Evolutionary conservation across 805 yeast genomes (phyloP).

Genomic region (Yarrowia sp.): DNA sequence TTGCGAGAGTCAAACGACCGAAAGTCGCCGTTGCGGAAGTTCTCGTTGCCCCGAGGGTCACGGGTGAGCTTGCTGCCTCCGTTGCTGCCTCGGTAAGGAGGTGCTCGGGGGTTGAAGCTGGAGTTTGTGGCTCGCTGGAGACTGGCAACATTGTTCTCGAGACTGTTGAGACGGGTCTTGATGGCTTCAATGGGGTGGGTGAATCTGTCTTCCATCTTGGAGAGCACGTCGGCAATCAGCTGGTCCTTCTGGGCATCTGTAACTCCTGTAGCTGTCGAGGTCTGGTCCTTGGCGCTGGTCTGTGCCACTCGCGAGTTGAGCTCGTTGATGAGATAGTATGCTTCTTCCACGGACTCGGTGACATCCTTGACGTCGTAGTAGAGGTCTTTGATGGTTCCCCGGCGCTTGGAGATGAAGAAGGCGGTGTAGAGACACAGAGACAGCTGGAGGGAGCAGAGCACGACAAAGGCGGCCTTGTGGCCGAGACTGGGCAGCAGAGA

Average conservation of each 20-base stretch:
- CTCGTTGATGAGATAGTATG: constrained; percentile 28
- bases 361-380: constrained; percentile 24
- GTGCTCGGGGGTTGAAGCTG: constrained; percentile 26
- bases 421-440: constrained; percentile 26
- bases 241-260: constrained; percentile 32
- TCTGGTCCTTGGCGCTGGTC: background rate
- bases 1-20: constrained; percentile 10
- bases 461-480: constrained; percentile 14
- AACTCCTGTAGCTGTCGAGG: background rate
- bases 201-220: constrained; percentile 19
- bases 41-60: constrained; percentile 13
- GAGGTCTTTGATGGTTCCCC: constrained; percentile 16
- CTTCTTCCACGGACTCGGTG: constrained; percentile 29
- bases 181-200: constrained; percentile 18
- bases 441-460: constrained; percentile 29
- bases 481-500: constrained; percentile 17
- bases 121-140: constrained; percentile 18
- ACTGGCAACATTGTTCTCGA: background rate
- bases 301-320: constrained; percentile 8
- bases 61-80: background rate
- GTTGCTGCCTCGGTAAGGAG: constrained; percentile 17
- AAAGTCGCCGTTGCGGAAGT: constrained; percentile 11
- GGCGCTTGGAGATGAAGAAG: constrained; percentile 31
- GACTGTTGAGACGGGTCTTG: constrained; percentile 9
- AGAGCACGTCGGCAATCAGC: constrained; percentile 36